Conservation (phyloP, 2,329 filamentous ascomycete genomes). For the Dendryphion nanum region DNA sequence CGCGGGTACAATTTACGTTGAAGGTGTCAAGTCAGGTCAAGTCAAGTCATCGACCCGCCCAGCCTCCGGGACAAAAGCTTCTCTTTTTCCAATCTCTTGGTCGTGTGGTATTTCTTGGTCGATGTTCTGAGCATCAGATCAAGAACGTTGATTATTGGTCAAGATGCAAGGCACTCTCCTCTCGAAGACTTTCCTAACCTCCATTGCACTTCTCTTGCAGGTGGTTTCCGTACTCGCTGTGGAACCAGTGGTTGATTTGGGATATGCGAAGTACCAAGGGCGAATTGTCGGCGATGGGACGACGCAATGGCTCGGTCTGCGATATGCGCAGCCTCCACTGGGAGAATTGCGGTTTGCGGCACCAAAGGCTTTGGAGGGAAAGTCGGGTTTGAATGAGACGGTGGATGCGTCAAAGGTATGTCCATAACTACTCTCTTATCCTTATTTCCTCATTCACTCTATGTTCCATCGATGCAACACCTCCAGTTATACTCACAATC, state of each 20-base stretch:
- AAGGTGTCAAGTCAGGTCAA: no score
- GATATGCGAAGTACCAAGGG: slow-evolving; percentile 66
- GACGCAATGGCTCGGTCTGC: slow-evolving; percentile 70
- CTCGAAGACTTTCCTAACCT: background rate
- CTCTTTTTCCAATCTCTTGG: no score
- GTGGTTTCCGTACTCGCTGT: no score
- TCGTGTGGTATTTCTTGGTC: background rate
- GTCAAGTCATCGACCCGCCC: no score
- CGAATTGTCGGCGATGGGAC: slow-evolving; percentile 53
- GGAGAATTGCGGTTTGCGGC: slow-evolving; percentile 64
- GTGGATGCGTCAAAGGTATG: slow-evolving; percentile 56
- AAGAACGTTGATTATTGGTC: no score
- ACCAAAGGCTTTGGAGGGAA: slow-evolving; percentile 53
- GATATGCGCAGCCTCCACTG: slow-evolving; percentile 68
- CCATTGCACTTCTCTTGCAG: no score
- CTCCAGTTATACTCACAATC: no score
- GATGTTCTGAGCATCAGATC: slow-evolving; percentile 4
- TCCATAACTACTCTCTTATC: background rate
- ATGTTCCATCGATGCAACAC: no score
- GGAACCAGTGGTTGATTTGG: slow-evolving; percentile 54
- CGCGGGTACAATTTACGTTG: no score
- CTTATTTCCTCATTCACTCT: background rate
- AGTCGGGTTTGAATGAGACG: slow-evolving; percentile 29
- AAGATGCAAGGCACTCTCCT: no score
- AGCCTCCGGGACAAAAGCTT: no score